Evolutionary conservation across 2,329 filamentous ascomycete genomes (phyloP).

Genomic region (Uncinocarpus reesii): DNA sequence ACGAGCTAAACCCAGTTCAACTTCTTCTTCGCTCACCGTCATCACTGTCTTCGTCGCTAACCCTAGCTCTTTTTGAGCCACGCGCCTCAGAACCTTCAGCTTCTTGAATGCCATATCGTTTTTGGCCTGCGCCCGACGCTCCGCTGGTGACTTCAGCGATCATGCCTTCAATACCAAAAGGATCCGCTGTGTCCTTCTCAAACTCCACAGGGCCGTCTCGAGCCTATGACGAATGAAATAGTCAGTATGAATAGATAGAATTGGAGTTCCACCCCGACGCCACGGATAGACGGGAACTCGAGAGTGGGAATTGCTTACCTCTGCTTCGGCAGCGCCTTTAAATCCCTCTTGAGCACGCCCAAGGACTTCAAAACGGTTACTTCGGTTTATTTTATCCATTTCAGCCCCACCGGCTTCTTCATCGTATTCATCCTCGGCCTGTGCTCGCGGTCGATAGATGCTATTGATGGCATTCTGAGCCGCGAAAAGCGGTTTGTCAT

Average conservation of each 20-base stretch:
- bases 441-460: constrained; percentile 74
- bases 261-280: not conserved
- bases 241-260: constrained; percentile 27
- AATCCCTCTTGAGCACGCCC: constrained; percentile 78
- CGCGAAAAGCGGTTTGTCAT: constrained; percentile 94
- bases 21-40: constrained; percentile 14
- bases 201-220: constrained; percentile 92
- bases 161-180: constrained; percentile 91
- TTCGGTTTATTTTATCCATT: constrained; percentile 79
- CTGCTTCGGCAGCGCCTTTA: constrained; percentile 68
- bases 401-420: constrained; percentile 70
- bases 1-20: not conserved
- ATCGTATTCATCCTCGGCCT: constrained; percentile 62
- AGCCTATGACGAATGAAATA: constrained; percentile 38
- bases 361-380: constrained; percentile 75
- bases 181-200: constrained; percentile 76
- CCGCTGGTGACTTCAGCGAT: constrained; percentile 63
- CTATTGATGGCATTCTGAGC: constrained; percentile 89
- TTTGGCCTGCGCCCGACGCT: constrained; percentile 38
- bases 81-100: constrained; percentile 26
- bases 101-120: constrained; percentile 38
- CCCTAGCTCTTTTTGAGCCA: constrained; percentile 58
- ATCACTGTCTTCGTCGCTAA: constrained; percentile 55
- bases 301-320: constrained; percentile 44
- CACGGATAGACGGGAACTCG: constrained; percentile 7